A percentile compares a stretch with the other conserved stretches of the same genome.
These are phyloP conservation scores for Colletotrichum sp. DNA, from an alignment of 2,329 filamentous ascomycete genomes.

Conservation along the genomic window DNA sequence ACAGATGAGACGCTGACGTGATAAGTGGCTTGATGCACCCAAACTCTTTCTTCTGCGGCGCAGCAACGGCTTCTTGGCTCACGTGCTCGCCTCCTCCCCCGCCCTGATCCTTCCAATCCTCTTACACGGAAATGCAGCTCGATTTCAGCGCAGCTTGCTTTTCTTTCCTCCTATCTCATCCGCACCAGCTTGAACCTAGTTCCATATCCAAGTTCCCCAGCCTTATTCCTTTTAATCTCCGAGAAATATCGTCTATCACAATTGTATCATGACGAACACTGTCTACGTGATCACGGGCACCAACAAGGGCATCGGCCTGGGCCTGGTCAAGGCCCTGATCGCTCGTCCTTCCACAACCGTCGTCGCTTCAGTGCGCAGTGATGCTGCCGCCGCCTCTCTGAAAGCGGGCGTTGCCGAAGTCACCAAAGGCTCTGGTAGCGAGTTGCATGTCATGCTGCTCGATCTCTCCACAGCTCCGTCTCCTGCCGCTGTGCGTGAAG, in stretches of 20 bases:
- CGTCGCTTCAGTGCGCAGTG: slow-evolving; percentile 40
- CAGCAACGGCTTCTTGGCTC: not conserved
- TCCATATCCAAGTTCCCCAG: not conserved
- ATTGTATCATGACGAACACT: slow-evolving; percentile 23
- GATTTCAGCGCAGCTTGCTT: not conserved
- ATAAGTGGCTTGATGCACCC: not conserved
- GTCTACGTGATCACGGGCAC: slow-evolving; percentile 44
- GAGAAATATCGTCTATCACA: not conserved
- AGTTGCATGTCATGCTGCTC: slow-evolving; percentile 39
- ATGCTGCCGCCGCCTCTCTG: slow-evolving; percentile 21
- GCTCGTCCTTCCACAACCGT: slow-evolving; percentile 59
- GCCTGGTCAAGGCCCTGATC: slow-evolving; percentile 39
- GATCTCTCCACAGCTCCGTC: slow-evolving; percentile 37
- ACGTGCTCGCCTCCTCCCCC: not conserved
- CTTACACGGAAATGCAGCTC: not conserved
- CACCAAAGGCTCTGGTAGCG: slow-evolving; percentile 30
- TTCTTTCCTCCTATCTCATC: not conserved
- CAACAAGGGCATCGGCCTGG: slow-evolving; percentile 46
- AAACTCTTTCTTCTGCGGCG: not conserved
- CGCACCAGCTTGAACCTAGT: not conserved
- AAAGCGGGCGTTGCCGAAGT: slow-evolving; percentile 23
- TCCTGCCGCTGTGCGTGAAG: slow-evolving; percentile 20
- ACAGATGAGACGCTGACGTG: not conserved
- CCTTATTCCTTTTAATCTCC: not conserved
- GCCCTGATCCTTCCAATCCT: not conserved